phyloP scores from a whole-genome alignment of 305 asterid species.

The Fraxinus dipetala region DNA sequence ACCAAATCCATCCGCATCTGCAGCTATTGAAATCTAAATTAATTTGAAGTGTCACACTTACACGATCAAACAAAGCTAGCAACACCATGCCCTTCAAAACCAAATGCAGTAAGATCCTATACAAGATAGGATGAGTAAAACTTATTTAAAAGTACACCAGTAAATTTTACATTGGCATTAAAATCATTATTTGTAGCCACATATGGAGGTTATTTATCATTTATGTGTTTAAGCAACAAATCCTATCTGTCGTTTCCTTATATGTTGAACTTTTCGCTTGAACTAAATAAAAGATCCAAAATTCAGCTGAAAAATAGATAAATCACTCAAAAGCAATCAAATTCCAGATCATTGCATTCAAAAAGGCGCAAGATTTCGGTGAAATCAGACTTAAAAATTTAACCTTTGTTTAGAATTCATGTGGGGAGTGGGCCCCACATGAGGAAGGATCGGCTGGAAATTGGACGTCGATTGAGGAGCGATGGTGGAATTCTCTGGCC shows the following conservation, averaged over 20 bases:
- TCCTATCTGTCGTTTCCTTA: slow-evolving; percentile 16
- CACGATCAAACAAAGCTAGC: background rate
- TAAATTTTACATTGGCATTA: background rate
- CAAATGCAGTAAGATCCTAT: background rate
- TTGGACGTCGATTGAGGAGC: slow-evolving; percentile 33
- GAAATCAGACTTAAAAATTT: slow-evolving; percentile 20
- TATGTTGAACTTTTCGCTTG: slow-evolving; percentile 23
- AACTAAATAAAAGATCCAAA: slow-evolving; percentile 16
- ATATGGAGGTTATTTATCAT: slow-evolving; percentile 5
- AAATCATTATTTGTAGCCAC: background rate
- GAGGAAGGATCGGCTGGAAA: slow-evolving; percentile 30
- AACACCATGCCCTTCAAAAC: background rate
- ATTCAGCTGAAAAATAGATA: slow-evolving; percentile 19
- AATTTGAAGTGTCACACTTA: background rate
- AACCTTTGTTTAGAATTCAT: slow-evolving; percentile 43
- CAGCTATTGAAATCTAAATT: slow-evolving; percentile 11
- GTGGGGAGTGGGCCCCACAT: slow-evolving; percentile 27
- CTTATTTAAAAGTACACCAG: background rate
- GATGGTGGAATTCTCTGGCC: slow-evolving; percentile 48
- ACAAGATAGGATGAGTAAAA: slow-evolving; percentile 15
- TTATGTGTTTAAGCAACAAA: background rate
- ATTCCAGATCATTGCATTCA: slow-evolving; percentile 27
- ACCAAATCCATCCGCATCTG: background rate
- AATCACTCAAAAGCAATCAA: slow-evolving; percentile 18
- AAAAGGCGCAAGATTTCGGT: slow-evolving; percentile 30